Conservation (phyloP, 257 asterid species). For the Lavandula angustifolia region DNA sequence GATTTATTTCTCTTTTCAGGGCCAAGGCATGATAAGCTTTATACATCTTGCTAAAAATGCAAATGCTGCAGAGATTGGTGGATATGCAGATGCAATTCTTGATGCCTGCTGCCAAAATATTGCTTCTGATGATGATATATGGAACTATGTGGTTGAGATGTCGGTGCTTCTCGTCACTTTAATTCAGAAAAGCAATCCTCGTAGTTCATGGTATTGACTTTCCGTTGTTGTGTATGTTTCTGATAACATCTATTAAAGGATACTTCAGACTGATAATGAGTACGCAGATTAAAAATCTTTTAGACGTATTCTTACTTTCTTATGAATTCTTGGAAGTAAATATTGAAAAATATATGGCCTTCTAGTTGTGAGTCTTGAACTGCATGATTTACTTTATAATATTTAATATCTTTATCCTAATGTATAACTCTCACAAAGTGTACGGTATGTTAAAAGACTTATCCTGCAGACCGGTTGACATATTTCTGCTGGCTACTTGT, state of each 20-base stretch:
- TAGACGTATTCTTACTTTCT: not conserved
- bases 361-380: constrained; percentile 12
- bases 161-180: constrained; percentile 71
- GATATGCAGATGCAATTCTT: constrained; percentile 77
- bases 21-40: constrained; percentile 89
- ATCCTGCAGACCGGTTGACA: constrained; percentile 2
- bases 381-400: constrained; percentile 5
- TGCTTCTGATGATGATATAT: constrained; percentile 79
- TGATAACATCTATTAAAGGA: constrained; percentile 9
- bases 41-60: constrained; percentile 66
- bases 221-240: constrained; percentile 15
- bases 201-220: constrained; percentile 72
- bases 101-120: constrained; percentile 92
- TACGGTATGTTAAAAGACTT: not conserved
- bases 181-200: constrained; percentile 78
- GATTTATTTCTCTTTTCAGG: constrained; percentile 44
- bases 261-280: constrained; percentile 11
- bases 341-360: constrained; percentile 1
- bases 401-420: not conserved
- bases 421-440: not conserved
- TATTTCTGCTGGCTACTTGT: constrained; percentile 8
- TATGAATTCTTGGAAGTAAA: constrained; percentile 1
- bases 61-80: constrained; percentile 70
- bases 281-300: constrained; percentile 14
- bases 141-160: constrained; percentile 82